Percentiles rank a stretch among this genome's conserved stretches.
Evolutionary conservation across 805 yeast species (phyloP).

Genomic region (Candida pini): DNA sequence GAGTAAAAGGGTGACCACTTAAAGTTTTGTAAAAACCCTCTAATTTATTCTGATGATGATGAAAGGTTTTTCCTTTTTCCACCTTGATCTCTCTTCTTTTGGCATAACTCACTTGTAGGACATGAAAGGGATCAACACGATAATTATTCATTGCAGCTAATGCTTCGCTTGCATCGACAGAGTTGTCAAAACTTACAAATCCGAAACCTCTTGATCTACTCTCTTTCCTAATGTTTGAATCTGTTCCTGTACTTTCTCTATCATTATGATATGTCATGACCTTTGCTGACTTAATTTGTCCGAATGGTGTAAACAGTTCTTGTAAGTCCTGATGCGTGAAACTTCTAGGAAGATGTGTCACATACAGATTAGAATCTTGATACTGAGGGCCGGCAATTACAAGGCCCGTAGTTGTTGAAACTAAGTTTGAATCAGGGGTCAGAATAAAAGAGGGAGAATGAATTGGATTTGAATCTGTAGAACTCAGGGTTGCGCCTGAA

Average conservation of each 20-base stretch:
- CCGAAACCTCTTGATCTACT: conserved; percentile 69
- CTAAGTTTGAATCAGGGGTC: conserved; percentile 25
- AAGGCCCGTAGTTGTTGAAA: conserved; percentile 28
- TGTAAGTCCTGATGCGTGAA: conserved; percentile 51
- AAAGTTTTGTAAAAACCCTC: conserved; percentile 22
- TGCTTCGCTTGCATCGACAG: conserved; percentile 64
- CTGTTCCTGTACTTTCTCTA: conserved; percentile 8
- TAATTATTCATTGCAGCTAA: conserved; percentile 57
- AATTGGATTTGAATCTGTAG: conserved; percentile 1
- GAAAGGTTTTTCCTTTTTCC: conserved; percentile 28
- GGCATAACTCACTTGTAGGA: conserved; percentile 60
- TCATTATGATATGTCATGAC: conserved; percentile 45
- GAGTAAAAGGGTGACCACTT: too few relatives aligned
- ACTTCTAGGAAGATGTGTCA: conserved; percentile 53
- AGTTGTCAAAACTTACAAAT: conserved; percentile 67
- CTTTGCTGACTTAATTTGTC: conserved; percentile 49
- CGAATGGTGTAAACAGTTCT: conserved; percentile 39
- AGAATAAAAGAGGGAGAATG: conserved; percentile 15
- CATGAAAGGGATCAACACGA: conserved; percentile 29
- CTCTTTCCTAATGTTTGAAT: conserved; percentile 4
- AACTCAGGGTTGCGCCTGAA: not conserved
- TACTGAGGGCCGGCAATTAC: conserved; percentile 41
- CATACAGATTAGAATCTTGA: conserved; percentile 71
- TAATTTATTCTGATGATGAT: conserved; percentile 31
- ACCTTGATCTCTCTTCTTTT: conserved; percentile 60